Conservation (phyloP, 208 protist species). For the Acanthamoeba lenticulata region DNA sequence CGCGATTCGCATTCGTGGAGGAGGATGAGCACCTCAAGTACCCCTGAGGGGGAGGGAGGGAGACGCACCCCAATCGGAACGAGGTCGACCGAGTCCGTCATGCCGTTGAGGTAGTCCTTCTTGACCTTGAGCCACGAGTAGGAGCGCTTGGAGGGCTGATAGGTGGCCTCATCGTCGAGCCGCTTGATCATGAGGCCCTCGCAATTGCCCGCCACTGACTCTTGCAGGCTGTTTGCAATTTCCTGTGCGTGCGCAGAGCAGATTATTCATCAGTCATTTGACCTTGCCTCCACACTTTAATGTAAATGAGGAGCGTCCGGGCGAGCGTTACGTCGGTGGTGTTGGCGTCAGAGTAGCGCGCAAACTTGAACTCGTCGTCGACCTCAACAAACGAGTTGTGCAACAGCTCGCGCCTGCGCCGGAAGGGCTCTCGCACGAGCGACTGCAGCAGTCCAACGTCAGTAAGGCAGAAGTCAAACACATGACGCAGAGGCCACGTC, state of each 20-base stretch:
- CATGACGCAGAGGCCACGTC: too few species aligned
- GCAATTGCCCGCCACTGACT: conserved; percentile 85
- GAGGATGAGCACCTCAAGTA: neutral
- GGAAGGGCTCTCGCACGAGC: conserved; percentile 85
- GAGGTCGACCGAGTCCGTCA: conserved; percentile 98
- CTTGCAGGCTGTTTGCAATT: conserved; percentile 95
- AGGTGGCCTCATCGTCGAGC: conserved; percentile 93
- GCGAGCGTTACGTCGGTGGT: conserved; percentile 89
- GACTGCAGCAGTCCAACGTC: conserved; percentile 61
- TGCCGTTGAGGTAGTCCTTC: conserved; percentile 98
- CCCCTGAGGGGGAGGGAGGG: neutral
- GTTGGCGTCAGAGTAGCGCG: conserved; percentile 87
- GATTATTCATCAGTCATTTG: too few species aligned
- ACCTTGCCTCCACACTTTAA: too few species aligned
- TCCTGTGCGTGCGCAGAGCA: neutral
- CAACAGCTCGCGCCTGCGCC: conserved; percentile 90
- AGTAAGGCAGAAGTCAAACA: neutral
- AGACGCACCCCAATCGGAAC: conserved; percentile 97
- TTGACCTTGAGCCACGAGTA: conserved; percentile 98
- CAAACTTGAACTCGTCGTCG: conserved; percentile 90
- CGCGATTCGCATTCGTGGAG: too few species aligned
- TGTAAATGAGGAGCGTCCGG: neutral
- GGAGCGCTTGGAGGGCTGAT: conserved; percentile 97
- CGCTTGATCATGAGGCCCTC: conserved; percentile 99
- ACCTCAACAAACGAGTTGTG: conserved; percentile 87